phyloP scores from a whole-genome alignment of 225 moss, liverwort and hornwort species.

The Sphagnum tenellum region DNA sequence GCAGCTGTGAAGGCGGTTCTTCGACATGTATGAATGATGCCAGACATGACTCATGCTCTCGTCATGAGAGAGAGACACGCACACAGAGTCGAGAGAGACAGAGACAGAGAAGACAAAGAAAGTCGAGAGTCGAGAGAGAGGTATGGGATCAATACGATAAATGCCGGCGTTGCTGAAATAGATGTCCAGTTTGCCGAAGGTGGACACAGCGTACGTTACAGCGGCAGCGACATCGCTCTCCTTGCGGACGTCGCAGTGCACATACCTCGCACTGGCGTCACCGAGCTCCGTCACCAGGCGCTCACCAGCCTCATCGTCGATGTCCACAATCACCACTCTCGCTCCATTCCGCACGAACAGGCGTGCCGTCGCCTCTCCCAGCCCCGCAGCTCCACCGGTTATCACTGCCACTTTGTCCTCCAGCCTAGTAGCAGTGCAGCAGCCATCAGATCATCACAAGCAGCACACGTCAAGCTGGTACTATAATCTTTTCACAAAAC shows the following conservation, averaged over 20 bases:
- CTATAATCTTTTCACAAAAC: no score
- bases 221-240: constrained; percentile 1
- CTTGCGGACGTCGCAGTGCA: constrained; percentile 10
- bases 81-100: no score
- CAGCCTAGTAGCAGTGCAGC: not conserved
- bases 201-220: not conserved
- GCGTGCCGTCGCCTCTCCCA: constrained; percentile 6
- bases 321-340: constrained; percentile 1
- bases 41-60: no score
- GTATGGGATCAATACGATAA: no score
- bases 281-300: not conserved
- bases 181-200: constrained; percentile 6
- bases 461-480: no score
- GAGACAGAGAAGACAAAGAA: no score
- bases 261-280: not conserved
- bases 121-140: no score
- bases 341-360: constrained; percentile 4
- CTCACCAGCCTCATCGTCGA: constrained; percentile 4
- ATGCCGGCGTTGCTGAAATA: constrained; percentile 7
- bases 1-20: no score
- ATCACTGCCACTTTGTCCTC: constrained; percentile 10
- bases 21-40: no score
- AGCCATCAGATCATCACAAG: no score
- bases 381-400: constrained; percentile 4
- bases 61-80: no score